Evolutionary conservation across 495 filamentous ascomycete species (phyloP).

Genomic region (Lindgomyces ingoldianus): DNA sequence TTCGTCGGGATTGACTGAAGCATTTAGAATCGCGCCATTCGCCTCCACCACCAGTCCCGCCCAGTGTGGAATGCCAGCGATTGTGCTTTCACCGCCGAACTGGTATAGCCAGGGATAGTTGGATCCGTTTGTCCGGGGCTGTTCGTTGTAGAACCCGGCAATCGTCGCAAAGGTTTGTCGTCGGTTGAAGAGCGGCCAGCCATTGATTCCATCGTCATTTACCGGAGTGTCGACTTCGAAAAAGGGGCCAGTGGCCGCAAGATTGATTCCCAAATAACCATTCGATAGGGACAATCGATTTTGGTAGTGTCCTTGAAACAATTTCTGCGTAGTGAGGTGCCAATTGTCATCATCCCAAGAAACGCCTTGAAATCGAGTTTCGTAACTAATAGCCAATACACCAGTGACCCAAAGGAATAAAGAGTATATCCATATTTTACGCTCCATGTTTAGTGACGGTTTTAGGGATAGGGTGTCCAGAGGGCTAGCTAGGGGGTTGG

Average conservation of each 20-base stretch:
- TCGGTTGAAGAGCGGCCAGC: slow-evolving; percentile 71
- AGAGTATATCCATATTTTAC: too few relatives aligned
- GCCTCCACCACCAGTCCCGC: slow-evolving; percentile 61
- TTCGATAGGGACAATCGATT: slow-evolving; percentile 64
- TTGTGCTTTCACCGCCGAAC: slow-evolving; percentile 71
- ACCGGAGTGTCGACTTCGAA: slow-evolving; percentile 59
- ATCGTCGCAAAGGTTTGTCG: slow-evolving; percentile 74
- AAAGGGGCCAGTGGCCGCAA: slow-evolving; percentile 68
- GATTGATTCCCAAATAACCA: slow-evolving; percentile 54
- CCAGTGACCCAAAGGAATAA: background rate
- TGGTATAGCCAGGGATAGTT: slow-evolving; percentile 74
- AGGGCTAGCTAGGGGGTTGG: too few relatives aligned
- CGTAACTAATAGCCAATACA: slow-evolving; percentile 16
- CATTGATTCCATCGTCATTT: slow-evolving; percentile 54
- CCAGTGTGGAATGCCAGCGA: slow-evolving; percentile 74
- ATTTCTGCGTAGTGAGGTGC: slow-evolving; percentile 56
- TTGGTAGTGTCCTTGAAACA: slow-evolving; percentile 64
- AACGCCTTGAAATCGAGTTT: slow-evolving; percentile 36
- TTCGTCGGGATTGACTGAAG: slow-evolving; percentile 59
- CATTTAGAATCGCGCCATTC: slow-evolving; percentile 58
- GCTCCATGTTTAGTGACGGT: too few relatives aligned
- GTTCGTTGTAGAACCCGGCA: slow-evolving; percentile 69
- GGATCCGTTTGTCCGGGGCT: slow-evolving; percentile 61
- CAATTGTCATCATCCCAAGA: slow-evolving; percentile 68
- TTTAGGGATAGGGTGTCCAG: too few relatives aligned